Conservation (phyloP, 441 rosid species). For the California macrophylla region DNA sequence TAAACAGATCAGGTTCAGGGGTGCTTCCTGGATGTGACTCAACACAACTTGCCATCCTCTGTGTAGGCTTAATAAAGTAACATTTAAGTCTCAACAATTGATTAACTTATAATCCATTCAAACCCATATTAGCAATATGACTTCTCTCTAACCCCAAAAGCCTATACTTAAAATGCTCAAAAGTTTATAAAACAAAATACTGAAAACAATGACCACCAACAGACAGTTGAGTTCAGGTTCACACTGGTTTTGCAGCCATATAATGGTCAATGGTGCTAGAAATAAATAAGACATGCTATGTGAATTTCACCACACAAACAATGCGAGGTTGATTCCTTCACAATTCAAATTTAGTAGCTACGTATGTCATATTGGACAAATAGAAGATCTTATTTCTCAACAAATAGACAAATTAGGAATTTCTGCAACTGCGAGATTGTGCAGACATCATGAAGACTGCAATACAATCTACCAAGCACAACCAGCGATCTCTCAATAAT, state of each 20-base stretch:
- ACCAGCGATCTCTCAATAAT: not conserved
- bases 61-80: not conserved
- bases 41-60: too few relatives aligned
- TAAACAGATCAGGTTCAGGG: not conserved
- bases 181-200: too few relatives aligned
- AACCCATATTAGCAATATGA: not conserved
- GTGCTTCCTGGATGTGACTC: not conserved
- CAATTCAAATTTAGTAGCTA: not conserved
- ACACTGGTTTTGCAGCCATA: too few relatives aligned
- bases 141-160: not conserved
- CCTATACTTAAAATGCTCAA: not conserved
- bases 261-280: too few relatives aligned
- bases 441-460: not conserved
- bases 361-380: not conserved
- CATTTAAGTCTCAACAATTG: not conserved
- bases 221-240: too few relatives aligned
- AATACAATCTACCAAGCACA: not conserved
- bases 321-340: not conserved
- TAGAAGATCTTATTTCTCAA: not conserved
- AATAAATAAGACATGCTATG: not conserved
- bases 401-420: not conserved
- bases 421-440: not conserved
- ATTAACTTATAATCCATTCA: not conserved
- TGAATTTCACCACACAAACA: not conserved
- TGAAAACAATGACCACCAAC: too few relatives aligned